Percentiles rank a stretch among this genome's conserved stretches.
Evolutionary conservation across 2,329 filamentous ascomycete species (phyloP).

Genomic region (Colletotrichum limetticola): DNA sequence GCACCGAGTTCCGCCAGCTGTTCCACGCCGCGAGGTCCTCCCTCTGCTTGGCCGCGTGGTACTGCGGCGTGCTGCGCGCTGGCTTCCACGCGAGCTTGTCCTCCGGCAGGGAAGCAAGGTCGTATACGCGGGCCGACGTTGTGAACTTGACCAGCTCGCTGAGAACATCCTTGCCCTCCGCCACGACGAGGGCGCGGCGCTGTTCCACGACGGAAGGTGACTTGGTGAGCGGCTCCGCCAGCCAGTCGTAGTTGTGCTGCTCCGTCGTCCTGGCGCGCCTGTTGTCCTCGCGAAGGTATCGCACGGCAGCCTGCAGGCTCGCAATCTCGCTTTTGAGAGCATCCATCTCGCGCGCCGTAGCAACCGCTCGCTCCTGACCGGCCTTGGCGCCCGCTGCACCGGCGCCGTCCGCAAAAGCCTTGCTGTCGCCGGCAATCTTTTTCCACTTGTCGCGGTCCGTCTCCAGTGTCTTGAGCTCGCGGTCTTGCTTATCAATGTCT

Average conservation of each 20-base stretch:
- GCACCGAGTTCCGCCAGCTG: conserved; percentile 65
- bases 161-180: conserved; percentile 73
- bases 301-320: conserved; percentile 71
- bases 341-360: conserved; percentile 79
- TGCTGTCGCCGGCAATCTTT: conserved; percentile 73
- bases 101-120: conserved; percentile 66
- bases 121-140: conserved; percentile 64
- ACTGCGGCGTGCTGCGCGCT: conserved; percentile 71
- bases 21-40: conserved; percentile 74
- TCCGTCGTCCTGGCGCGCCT: conserved; percentile 68
- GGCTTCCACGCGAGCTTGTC: conserved; percentile 76
- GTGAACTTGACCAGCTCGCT: conserved; percentile 73
- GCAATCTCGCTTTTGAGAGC: conserved; percentile 75
- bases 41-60: conserved; percentile 71
- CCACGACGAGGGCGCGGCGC: conserved; percentile 61
- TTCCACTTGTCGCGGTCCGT: conserved; percentile 77
- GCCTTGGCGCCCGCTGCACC: conserved; percentile 62
- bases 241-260: conserved; percentile 69
- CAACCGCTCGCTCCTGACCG: conserved; percentile 74
- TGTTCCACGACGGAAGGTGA: conserved; percentile 57
- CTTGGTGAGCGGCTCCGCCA: conserved; percentile 69
- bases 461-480: conserved; percentile 73
- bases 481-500: conserved; percentile 74
- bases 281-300: conserved; percentile 76
- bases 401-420: conserved; percentile 62